Evolutionary conservation across 192 early-diverging fungal species (phyloP).

Genomic region (Spizellomyces sp.): DNA sequence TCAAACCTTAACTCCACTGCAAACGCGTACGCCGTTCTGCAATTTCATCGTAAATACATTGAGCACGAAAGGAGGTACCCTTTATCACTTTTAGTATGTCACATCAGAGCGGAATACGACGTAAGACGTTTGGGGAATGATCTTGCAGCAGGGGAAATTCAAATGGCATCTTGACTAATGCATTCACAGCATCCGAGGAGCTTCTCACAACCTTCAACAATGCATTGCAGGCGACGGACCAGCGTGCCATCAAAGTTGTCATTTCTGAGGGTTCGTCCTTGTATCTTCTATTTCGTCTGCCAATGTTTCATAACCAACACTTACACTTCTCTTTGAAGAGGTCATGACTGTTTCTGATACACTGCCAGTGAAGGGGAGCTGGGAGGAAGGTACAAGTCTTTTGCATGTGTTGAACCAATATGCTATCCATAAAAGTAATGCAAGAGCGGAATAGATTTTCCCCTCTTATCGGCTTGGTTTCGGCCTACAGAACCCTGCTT

Average conservation of each 20-base stretch:
- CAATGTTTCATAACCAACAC: slow-evolving; percentile 16
- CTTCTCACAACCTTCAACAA: slow-evolving; percentile 46
- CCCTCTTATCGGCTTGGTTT: slow-evolving; percentile 41
- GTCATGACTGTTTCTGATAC: no score
- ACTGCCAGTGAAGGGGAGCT: slow-evolving; percentile 22
- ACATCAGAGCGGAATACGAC: slow-evolving; percentile 59
- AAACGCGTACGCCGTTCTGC: no score
- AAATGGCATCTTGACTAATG: no score
- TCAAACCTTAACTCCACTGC: no score
- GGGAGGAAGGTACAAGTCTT: slow-evolving; percentile 26
- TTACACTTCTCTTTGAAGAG: background rate
- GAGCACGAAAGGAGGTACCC: background rate
- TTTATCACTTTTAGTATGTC: slow-evolving; percentile 38
- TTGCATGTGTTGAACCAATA: no score
- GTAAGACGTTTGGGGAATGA: slow-evolving; percentile 20
- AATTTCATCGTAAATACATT: background rate
- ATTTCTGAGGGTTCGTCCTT: slow-evolving; percentile 47
- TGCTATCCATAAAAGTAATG: background rate
- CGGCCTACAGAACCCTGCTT: slow-evolving; percentile 62
- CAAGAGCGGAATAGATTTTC: slow-evolving; percentile 28
- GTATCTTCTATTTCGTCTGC: slow-evolving; percentile 40
- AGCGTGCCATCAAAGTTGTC: slow-evolving; percentile 49
- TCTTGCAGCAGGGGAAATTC: background rate
- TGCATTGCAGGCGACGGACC: slow-evolving; percentile 36
- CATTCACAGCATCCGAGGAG: slow-evolving; percentile 47